These are phyloP conservation scores for Diplosphaera chodatii DNA, from an alignment of 139 green algal species.

Conservation along the genomic window DNA sequence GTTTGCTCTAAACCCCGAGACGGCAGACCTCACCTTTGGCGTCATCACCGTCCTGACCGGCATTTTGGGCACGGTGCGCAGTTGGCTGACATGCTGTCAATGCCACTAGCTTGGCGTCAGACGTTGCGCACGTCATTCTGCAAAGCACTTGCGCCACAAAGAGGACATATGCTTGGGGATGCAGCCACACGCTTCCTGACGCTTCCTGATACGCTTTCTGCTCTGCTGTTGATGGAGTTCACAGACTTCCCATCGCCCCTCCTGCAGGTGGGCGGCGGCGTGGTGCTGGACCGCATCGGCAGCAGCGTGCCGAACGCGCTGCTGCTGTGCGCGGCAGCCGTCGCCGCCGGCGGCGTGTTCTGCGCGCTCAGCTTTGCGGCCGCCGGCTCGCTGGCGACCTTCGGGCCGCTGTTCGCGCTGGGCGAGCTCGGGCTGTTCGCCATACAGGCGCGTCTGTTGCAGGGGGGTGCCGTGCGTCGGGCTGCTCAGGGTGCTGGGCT, in stretches of 20 bases:
- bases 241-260: no score
- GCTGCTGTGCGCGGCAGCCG: slow-evolving; percentile 45
- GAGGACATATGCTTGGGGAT: no score
- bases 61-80: slow-evolving; percentile 17
- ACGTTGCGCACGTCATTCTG: no score
- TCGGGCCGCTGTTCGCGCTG: slow-evolving; percentile 11
- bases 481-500: no score
- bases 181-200: no score
- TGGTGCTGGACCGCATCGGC: slow-evolving; percentile 70
- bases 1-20: slow-evolving; percentile 41
- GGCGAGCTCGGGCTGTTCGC: slow-evolving; percentile 68
- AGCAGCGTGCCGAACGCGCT: slow-evolving; percentile 53
- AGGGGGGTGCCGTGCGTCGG: no score
- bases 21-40: slow-evolving; percentile 81
- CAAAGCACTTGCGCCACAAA: no score
- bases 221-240: no score
- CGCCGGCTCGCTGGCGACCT: slow-evolving; percentile 10
- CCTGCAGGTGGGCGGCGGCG: slow-evolving; percentile 53
- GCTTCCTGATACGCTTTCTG: no score
- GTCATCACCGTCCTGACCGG: slow-evolving; percentile 80
- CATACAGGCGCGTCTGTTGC: slow-evolving; percentile 39
- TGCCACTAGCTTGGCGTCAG: no score
- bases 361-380: slow-evolving; percentile 60
- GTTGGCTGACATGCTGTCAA: no score
- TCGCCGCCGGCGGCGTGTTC: slow-evolving; percentile 41